These are phyloP conservation scores for Posidonia oceanica DNA, from an alignment of 116 monocot species.

Conservation along the genomic window DNA sequence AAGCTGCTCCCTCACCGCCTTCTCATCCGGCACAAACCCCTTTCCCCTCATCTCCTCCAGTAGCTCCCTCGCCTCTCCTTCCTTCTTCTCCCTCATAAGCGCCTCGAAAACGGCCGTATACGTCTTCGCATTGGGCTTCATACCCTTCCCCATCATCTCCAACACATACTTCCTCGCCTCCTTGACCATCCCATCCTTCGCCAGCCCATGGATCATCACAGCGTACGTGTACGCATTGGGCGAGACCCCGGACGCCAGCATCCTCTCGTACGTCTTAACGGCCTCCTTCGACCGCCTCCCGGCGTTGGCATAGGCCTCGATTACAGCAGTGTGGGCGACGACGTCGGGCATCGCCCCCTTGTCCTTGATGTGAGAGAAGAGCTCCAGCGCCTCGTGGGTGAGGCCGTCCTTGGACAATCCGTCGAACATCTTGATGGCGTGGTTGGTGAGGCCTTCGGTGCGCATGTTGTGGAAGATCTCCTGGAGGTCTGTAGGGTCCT, in stretches of 20 bases:
- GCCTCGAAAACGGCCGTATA: conserved; percentile 66
- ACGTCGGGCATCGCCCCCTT: conserved; percentile 91
- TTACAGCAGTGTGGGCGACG: conserved; percentile 91
- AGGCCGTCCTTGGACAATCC: conserved; percentile 83
- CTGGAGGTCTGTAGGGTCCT: conserved; percentile 81
- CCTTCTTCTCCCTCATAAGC: conserved; percentile 31
- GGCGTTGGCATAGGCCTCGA: conserved; percentile 85
- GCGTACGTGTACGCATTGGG: conserved; percentile 88
- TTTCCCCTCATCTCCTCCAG: conserved; percentile 61
- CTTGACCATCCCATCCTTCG: conserved; percentile 40
- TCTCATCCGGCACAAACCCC: conserved; percentile 61
- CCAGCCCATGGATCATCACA: conserved; percentile 67
- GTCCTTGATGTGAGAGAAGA: conserved; percentile 85
- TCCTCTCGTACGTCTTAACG: conserved; percentile 54
- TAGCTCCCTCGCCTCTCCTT: conserved; percentile 41
- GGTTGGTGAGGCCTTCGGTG: conserved; percentile 67
- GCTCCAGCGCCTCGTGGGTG: conserved; percentile 84
- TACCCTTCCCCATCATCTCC: conserved; percentile 78
- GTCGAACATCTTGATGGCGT: conserved; percentile 99
- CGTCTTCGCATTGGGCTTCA: conserved; percentile 54
- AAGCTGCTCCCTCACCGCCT: conserved; percentile 50
- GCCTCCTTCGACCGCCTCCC: conserved; percentile 68
- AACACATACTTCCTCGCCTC: conserved; percentile 55
- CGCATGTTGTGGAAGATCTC: conserved; percentile 87
- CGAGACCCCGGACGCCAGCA: conserved; percentile 75